Evolutionary conservation across 2,329 filamentous ascomycete species (phyloP).

Genomic region (Fusarium haematococcum): DNA sequence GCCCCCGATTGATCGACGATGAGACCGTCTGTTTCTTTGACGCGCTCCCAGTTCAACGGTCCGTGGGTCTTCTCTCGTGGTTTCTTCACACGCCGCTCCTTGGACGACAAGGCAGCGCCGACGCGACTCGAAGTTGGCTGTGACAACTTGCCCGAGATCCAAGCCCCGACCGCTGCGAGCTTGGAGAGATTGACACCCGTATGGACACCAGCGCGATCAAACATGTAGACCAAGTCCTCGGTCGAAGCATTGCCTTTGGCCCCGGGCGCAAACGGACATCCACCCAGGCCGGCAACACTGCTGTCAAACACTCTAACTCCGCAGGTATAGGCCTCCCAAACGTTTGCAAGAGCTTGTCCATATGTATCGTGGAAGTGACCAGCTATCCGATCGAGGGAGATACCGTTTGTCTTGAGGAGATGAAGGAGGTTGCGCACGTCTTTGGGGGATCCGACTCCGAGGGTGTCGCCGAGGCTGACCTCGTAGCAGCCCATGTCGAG

Average conservation of each 20-base stretch:
- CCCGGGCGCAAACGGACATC: background rate
- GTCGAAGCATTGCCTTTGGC: background rate
- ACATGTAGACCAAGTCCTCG: background rate
- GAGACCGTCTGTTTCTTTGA: background rate
- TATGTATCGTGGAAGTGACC: background rate
- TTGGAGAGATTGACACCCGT: slow-evolving; percentile 64
- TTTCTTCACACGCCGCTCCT: background rate
- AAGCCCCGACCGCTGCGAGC: slow-evolving; percentile 66
- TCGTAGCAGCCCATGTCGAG: slow-evolving; percentile 74
- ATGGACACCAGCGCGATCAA: background rate
- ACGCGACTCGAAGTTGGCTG: slow-evolving; percentile 61
- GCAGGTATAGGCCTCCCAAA: background rate
- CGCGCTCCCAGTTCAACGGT: background rate
- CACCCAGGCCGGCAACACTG: background rate
- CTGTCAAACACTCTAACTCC: background rate
- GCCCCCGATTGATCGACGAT: background rate
- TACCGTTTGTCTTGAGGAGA: background rate
- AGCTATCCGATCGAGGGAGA: background rate
- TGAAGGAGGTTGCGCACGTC: slow-evolving; percentile 58
- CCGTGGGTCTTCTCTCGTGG: background rate
- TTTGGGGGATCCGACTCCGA: slow-evolving; percentile 67
- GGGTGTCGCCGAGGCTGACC: slow-evolving; percentile 74
- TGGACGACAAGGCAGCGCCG: slow-evolving; percentile 53
- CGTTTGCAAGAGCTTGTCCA: background rate
- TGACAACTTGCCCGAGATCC: slow-evolving; percentile 65